Base-by-base conservation (phyloP, 176 grass and related monocot species). In the Tillandsia fasciculata region DNA sequence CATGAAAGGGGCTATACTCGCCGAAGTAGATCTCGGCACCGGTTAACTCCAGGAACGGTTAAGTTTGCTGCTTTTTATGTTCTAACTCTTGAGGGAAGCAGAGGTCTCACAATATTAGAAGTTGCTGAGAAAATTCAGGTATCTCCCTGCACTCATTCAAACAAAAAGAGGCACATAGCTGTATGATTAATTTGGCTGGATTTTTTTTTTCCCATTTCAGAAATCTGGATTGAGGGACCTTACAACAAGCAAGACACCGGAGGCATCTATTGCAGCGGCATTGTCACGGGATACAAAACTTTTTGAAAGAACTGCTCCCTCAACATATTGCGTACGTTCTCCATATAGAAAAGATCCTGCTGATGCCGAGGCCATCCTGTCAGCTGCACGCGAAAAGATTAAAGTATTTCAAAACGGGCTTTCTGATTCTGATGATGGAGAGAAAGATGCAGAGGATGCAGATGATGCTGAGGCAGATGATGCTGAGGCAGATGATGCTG, bases 41-140 rank as follows among this genome's bases (percentile, higher is more conserved):
- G 94, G 23, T 75, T 99, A 22, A 99, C 94, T 51, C 94, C 94
- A 70, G 94, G 94, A 78, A 99, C 94, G 4, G 94, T 99, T 57
- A 99, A 99, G 53, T 99, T 99, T 87, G 94, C 94, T 63, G 89
- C 94, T 59, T 99, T 93, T 80, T 82, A 99, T 93, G 89, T 99
- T 24, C 79, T 99, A 64, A 93, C 94, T 64, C 94, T 99, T 68
- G 94, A 99, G 72, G 94, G 94, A 57, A 83, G 84, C 49, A 76
- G 73, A 72, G 94, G 94, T 78, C 84, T 99, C 22, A 84, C 94
- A 1, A 93, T 99, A 74, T 72, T 99, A 56, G 89, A 93, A 87
- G 89, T 92, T 17, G 94, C 94, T 23, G 94, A 99, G 56, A 99
- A 90, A 72, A 99, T 99, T 66, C 94, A 99, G 89, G 94, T 99